Conservation (phyloP, 306 rosid genomes). For the Nissolia schottii region DNA sequence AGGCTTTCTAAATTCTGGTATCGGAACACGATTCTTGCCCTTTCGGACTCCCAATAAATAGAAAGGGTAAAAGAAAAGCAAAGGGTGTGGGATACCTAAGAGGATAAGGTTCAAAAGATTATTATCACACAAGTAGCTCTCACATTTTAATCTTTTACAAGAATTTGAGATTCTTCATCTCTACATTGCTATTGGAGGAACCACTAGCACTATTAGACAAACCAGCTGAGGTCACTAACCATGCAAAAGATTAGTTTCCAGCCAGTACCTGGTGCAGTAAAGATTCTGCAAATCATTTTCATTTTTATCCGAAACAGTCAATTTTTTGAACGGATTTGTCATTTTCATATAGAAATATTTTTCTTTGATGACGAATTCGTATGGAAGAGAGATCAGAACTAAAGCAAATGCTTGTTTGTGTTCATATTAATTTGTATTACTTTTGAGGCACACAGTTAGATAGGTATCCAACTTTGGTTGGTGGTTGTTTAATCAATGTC, state of each 20-base stretch:
- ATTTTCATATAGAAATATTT: neutral
- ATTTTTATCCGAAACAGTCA: neutral
- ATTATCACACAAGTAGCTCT: neutral
- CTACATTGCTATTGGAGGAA: neutral
- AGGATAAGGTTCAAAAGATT: conserved; percentile 11
- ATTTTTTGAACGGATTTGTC: neutral
- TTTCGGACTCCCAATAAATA: neutral
- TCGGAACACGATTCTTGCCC: neutral
- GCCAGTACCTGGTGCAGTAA: neutral
- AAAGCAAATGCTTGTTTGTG: neutral
- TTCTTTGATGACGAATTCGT: neutral
- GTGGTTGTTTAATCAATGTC: neutral
- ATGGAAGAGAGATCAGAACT: neutral
- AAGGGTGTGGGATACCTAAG: neutral
- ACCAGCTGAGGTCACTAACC: neutral
- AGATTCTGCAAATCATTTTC: neutral
- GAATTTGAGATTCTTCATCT: conserved; percentile 18
- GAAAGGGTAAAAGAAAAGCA: neutral
- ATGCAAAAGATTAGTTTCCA: conserved; percentile 11
- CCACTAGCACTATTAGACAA: neutral
- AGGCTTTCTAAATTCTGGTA: conserved; percentile 10
- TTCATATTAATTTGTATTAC: conserved; percentile 4
- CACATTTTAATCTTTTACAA: neutral
- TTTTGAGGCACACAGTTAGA: conserved; percentile 8
- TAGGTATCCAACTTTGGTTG: neutral